Conservation (phyloP, 257 asterid genomes). For the Gardenia jasminoides region DNA sequence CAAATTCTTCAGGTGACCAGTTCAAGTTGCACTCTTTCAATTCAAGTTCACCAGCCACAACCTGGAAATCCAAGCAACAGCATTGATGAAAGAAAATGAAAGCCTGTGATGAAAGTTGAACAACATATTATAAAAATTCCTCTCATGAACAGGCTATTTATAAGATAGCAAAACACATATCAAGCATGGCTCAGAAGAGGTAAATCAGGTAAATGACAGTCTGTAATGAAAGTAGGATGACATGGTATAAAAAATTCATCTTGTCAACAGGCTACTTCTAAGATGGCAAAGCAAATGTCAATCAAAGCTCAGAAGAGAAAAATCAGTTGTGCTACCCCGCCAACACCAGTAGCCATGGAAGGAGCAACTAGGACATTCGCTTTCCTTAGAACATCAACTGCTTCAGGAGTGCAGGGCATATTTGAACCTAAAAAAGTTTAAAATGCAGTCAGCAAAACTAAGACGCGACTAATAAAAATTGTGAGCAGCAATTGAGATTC, state of each 20-base stretch:
- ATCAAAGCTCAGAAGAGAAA: slow-evolving; percentile 5
- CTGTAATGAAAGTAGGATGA: neutral
- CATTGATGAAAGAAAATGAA: neutral
- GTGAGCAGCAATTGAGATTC: neutral
- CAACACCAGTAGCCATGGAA: slow-evolving; percentile 96
- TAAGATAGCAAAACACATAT: neutral
- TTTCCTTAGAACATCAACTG: slow-evolving; percentile 83
- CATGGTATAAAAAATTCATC: neutral
- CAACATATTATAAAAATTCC: neutral
- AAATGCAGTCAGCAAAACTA: slow-evolving; percentile 18
- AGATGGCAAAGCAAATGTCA: slow-evolving; percentile 2
- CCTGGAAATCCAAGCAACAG: slow-evolving; percentile 44
- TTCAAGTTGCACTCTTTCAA: slow-evolving; percentile 82
- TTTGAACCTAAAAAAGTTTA: slow-evolving; percentile 59
- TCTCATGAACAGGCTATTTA: neutral
- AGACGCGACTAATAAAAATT: slow-evolving; percentile 13
- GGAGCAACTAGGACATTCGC: slow-evolving; percentile 88
- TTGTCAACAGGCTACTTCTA: neutral
- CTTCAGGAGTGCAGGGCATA: slow-evolving; percentile 97
- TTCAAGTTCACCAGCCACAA: slow-evolving; percentile 97
- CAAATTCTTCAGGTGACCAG: slow-evolving; percentile 98
- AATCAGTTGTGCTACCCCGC: slow-evolving; percentile 65
- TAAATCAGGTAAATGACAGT: neutral
- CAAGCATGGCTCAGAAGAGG: slow-evolving; percentile 9
- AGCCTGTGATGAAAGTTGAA: neutral